Percentiles rank a stretch among this genome's conserved stretches.
phyloP scores from a whole-genome alignment of 2,329 filamentous ascomycete genomes.

The Geosmithia flava region DNA sequence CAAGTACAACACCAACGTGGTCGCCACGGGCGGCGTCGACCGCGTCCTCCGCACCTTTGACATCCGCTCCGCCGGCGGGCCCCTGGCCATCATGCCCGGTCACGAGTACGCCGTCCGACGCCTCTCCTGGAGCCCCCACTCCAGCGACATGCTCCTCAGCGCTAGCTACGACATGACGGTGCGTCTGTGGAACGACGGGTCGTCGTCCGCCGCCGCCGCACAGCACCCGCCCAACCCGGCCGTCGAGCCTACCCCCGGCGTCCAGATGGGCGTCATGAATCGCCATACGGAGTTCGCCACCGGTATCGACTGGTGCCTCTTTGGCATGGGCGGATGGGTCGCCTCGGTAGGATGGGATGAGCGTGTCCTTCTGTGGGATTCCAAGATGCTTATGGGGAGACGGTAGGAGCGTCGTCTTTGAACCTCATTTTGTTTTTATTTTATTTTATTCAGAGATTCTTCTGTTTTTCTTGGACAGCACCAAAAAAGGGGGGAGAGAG shows the following conservation, averaged over 20 bases:
- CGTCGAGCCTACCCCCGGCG: conserved; percentile 31
- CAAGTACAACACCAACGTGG: conserved; percentile 77
- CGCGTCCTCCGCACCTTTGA: conserved; percentile 81
- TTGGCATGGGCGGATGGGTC: conserved; percentile 91
- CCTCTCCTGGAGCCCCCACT: conserved; percentile 84
- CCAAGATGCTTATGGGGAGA: conserved; percentile 35
- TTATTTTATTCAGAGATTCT: not conserved
- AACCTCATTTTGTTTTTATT: not conserved
- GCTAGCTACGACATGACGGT: conserved; percentile 98
- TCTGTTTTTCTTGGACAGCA: not conserved
- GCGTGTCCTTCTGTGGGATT: conserved; percentile 83
- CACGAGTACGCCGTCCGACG: conserved; percentile 86
- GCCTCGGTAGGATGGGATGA: conserved; percentile 94
- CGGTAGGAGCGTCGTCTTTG: conserved; percentile 6
- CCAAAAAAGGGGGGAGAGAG: not conserved
- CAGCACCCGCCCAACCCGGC: conserved; percentile 19
- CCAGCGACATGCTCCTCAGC: conserved; percentile 75
- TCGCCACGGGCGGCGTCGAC: conserved; percentile 87
- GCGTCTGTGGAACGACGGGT: conserved; percentile 77
- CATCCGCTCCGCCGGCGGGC: conserved; percentile 63
- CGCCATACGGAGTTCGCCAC: conserved; percentile 92
- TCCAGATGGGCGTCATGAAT: conserved; percentile 78
- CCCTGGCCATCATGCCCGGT: conserved; percentile 62
- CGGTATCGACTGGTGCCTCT: conserved; percentile 95
- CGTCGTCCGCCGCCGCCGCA: conserved; percentile 9